These are phyloP conservation scores for Albifimbria verrucaria DNA, from an alignment of 2,329 filamentous ascomycete genomes.

Conservation along the genomic window DNA sequence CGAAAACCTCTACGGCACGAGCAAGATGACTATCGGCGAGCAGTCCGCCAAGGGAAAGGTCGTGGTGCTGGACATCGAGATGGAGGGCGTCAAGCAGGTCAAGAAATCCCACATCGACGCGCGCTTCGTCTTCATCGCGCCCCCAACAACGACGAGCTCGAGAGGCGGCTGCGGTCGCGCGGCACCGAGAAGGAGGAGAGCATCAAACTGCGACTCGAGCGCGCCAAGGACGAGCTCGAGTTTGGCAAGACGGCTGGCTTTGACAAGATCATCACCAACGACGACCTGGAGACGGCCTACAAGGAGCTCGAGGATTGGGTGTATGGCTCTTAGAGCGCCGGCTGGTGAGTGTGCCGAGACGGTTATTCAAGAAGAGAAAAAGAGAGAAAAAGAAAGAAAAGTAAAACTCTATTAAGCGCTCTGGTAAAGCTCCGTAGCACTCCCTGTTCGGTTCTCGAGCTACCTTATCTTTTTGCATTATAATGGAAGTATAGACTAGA, in stretches of 20 bases:
- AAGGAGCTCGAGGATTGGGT: constrained; percentile 49
- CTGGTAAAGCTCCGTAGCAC: no score
- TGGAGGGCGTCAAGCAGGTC: constrained; percentile 96
- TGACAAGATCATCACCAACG: constrained; percentile 35
- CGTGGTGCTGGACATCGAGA: constrained; percentile 91
- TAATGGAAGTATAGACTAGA: no score
- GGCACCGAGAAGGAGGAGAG: constrained; percentile 75
- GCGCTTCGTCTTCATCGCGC: constrained; percentile 81
- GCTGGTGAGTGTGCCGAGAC: no score
- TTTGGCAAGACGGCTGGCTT: constrained; percentile 63
- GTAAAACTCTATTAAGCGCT: no score
- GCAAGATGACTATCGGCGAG: constrained; percentile 72
- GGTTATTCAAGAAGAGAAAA: no score
- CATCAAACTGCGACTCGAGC: constrained; percentile 64
- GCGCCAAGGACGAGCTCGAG: constrained; percentile 72
- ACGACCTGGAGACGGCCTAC: constrained; percentile 48
- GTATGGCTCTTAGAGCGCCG: no score
- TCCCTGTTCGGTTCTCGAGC: no score
- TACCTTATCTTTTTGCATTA: no score
- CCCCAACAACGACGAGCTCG: constrained; percentile 74
- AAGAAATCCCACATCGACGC: constrained; percentile 71
- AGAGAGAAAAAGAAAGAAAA: no score
- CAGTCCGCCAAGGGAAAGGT: constrained; percentile 67
- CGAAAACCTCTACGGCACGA: constrained; percentile 84
- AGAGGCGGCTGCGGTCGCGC: constrained; percentile 69